phyloP scores from a whole-genome alignment of 768 basidiomycete species.

The Boletus pseudopeckii region DNA sequence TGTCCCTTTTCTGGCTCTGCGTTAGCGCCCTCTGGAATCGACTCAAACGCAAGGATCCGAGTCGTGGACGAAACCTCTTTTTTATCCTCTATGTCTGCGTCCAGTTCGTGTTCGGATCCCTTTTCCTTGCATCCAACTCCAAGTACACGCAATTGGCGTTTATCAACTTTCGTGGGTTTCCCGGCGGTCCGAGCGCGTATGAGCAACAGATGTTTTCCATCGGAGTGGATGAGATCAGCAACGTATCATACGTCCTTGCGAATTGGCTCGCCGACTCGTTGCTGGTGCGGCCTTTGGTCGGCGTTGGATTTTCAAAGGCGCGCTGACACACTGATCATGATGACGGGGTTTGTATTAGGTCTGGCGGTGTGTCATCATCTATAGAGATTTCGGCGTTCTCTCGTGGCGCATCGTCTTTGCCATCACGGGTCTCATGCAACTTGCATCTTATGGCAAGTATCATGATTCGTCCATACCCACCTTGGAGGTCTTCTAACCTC shows the following conservation, averaged over 20 bases:
- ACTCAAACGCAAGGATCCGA: conserved; percentile 13
- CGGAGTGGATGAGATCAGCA: conserved; percentile 20
- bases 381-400: conserved; percentile 13
- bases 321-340: not conserved
- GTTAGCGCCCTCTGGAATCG: conserved; percentile 16
- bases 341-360: conserved; percentile 8
- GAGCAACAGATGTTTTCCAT: conserved; percentile 30
- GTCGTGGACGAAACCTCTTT: conserved; percentile 12
- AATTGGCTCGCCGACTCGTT: conserved; percentile 29
- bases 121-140: conserved; percentile 27
- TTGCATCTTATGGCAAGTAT: conserved; percentile 24
- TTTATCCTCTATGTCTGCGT: conserved; percentile 24
- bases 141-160: conserved; percentile 30
- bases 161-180: conserved; percentile 25
- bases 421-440: conserved; percentile 22
- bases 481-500: not conserved
- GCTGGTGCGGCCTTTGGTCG: conserved; percentile 11
- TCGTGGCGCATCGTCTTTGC: conserved; percentile 15
- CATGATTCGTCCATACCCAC: not conserved
- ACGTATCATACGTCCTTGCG: conserved; percentile 26
- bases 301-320: not conserved
- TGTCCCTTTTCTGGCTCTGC: conserved; percentile 25
- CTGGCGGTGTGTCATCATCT: conserved; percentile 32
- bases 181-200: conserved; percentile 25
- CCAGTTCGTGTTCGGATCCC: conserved; percentile 24